A percentile compares a stretch with the other conserved stretches of the same genome.
Evolutionary conservation across 306 rosid genomes (phyloP).

Genomic region (Cucumis melo): DNA sequence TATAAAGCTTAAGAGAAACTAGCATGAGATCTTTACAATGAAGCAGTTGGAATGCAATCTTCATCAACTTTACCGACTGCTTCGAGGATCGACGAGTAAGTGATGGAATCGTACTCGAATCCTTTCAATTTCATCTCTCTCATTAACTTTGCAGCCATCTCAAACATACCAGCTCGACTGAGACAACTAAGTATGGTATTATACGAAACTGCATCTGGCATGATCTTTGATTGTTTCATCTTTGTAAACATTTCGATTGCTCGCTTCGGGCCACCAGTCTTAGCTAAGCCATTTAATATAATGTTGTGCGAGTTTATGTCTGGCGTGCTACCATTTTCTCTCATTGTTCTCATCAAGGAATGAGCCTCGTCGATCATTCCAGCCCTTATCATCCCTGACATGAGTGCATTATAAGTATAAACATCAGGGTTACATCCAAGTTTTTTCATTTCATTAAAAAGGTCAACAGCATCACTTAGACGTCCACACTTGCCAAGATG

Average conservation of each 20-base stretch:
- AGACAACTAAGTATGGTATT: constrained; percentile 73
- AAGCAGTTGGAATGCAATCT: constrained; percentile 8
- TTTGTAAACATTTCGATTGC: constrained; percentile 64
- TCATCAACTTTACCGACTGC: constrained; percentile 94
- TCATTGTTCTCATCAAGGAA: constrained; percentile 61
- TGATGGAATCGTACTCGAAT: constrained; percentile 56
- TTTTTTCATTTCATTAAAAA: constrained; percentile 67
- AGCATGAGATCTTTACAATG: background rate
- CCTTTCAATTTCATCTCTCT: constrained; percentile 72
- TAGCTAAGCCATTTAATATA: constrained; percentile 63
- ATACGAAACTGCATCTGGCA: constrained; percentile 76
- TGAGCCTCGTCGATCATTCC: constrained; percentile 65
- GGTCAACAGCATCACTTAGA: constrained; percentile 50
- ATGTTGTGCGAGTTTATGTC: constrained; percentile 79
- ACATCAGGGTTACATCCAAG: constrained; percentile 75
- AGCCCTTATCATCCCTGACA: constrained; percentile 83
- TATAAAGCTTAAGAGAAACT: background rate
- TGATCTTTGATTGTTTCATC: constrained; percentile 44
- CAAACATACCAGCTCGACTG: constrained; percentile 87
- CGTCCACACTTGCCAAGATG: constrained; percentile 84
- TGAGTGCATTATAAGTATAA: constrained; percentile 86
- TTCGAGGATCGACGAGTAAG: constrained; percentile 85
- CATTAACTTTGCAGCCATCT: constrained; percentile 86
- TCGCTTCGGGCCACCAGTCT: constrained; percentile 58
- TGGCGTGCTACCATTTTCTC: constrained; percentile 60